Evolutionary conservation across 192 early-diverging fungal genomes (phyloP), one percentile per base, ranked within the genome.

Genomic region (Chytriomyces hyalinus): DNA sequence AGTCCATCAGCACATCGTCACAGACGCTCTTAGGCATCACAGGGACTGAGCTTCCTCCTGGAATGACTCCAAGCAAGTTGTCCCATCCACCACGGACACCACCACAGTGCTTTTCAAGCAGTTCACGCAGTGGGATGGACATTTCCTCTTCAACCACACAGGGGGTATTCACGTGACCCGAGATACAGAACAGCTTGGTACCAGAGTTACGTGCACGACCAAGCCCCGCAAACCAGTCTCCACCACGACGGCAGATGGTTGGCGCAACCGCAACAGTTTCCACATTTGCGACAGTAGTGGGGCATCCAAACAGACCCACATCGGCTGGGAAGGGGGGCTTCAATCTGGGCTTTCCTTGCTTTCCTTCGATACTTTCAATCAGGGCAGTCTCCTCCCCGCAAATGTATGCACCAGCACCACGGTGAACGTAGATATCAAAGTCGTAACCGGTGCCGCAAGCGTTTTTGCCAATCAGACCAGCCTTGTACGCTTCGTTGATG

Each of bases 241-340:
- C 95, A 70, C 95, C 94, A 53, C 97, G 88, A 49, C 94, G 89
- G 78, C 90, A 88, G 78, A 99, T 99, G 44, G 96, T 96, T 22
- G 97, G 97, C 24, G 97, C 96, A 9, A 96, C 97, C 22, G 97
- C 94, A n/a, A 99, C 93, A 62, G 97, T 99, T 84, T 99, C 97
- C 46, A 99, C 97, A 79, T 99, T 99, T 46, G 95, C 92, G n/a
- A 99, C 97, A n/a, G 97, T 99, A 15, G 97, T 97, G 22, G 97
- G 97, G 87, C 97, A 99, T 44, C 97, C 97, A 76, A 99, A 99
- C 51, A 99, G 88, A 73, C 97, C 97, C 10, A 96, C 94, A 81
- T 99, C 96, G 75, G 97, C 97, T 45, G 97, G 97, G 91, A 99
- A 99, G 65, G 97, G 97, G 51, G 97, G 97, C 93, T 99, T 99